phyloP scores from a whole-genome alignment of 2,329 filamentous ascomycete genomes.

The Cryphonectria radicalis region DNA sequence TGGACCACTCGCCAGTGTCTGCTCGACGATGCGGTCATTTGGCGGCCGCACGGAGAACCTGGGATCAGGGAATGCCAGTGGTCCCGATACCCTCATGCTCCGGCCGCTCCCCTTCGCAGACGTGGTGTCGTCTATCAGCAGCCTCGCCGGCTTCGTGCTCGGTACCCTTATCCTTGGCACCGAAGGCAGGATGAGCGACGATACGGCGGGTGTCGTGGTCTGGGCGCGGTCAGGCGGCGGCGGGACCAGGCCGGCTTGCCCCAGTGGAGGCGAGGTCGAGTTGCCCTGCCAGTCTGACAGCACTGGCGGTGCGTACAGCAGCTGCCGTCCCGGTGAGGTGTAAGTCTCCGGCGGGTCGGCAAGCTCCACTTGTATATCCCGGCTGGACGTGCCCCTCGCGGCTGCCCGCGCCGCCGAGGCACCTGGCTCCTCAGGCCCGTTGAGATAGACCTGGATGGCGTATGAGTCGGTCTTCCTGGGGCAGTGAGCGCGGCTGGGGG shows the following conservation, averaged over 20 bases:
- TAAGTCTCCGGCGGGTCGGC: background rate
- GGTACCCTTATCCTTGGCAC: slow-evolving; percentile 45
- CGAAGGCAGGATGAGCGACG: slow-evolving; percentile 44
- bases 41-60: slow-evolving; percentile 27
- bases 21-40: slow-evolving; percentile 29
- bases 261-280: slow-evolving; percentile 29
- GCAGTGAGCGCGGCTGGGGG: background rate
- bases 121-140: slow-evolving; percentile 35
- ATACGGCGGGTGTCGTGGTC: slow-evolving; percentile 34
- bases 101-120: slow-evolving; percentile 35
- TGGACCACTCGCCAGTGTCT: slow-evolving; percentile 3
- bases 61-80: slow-evolving; percentile 32
- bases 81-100: slow-evolving; percentile 39
- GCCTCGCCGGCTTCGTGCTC: slow-evolving; percentile 45
- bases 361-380: slow-evolving; percentile 4
- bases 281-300: slow-evolving; percentile 15
- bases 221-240: slow-evolving; percentile 16
- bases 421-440: slow-evolving; percentile 2
- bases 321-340: slow-evolving; percentile 7
- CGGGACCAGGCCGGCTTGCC: slow-evolving; percentile 35
- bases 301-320: slow-evolving; percentile 3
- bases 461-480: slow-evolving; percentile 5
- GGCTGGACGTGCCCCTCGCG: background rate
- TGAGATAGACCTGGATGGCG: slow-evolving; percentile 13
- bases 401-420: background rate